These are phyloP conservation scores for Rhododendron williamsianum DNA, from an alignment of 148 eudicot genomes.

Conservation along the genomic window DNA sequence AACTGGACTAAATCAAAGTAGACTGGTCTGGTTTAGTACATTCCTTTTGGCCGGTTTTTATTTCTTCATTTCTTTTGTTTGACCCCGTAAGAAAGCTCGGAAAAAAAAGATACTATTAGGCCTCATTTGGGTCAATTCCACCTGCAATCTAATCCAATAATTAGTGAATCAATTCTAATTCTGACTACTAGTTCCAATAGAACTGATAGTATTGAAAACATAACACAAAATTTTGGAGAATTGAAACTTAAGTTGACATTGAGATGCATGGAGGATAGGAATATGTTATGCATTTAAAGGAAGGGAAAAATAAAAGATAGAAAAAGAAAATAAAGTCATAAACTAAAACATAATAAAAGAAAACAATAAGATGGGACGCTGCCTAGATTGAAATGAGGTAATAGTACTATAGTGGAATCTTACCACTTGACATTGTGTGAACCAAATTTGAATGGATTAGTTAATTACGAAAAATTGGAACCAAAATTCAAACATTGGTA, in stretches of 20 bases:
- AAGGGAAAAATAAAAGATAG: neutral
- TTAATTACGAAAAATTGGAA: neutral
- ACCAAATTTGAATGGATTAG: neutral
- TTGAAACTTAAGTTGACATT: neutral
- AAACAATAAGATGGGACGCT: neutral
- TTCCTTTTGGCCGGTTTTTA: neutral
- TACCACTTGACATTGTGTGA: neutral
- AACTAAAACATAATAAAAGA: too few relatives aligned
- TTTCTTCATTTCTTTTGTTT: too few relatives aligned
- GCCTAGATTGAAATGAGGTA: neutral
- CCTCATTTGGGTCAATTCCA: neutral
- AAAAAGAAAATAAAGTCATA: neutral
- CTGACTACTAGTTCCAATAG: neutral
- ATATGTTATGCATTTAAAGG: neutral
- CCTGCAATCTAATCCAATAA: neutral
- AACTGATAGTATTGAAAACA: neutral
- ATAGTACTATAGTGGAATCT: neutral
- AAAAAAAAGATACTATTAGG: neutral
- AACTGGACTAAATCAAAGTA: neutral
- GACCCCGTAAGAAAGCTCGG: neutral
- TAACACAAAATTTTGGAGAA: neutral
- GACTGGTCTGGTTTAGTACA: neutral
- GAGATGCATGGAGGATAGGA: neutral
- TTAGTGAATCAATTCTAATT: neutral
- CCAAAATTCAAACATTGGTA: neutral